A percentile compares a stretch with the other conserved stretches of the same genome.
These are phyloP conservation scores for Corrigiola litoralis DNA, from an alignment of 179 eudicot species.

Conservation along the genomic window DNA sequence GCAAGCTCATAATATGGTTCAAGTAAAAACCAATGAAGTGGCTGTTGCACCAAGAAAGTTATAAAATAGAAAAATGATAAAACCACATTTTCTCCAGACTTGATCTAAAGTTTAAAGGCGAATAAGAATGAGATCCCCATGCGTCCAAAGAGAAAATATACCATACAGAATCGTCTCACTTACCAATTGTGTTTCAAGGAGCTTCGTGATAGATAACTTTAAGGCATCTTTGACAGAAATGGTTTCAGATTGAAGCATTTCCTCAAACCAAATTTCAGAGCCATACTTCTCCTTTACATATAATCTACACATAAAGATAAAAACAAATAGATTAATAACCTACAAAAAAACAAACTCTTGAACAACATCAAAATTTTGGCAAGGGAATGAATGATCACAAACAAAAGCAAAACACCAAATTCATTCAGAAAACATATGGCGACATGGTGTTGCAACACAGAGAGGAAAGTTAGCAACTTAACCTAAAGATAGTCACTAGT, in stretches of 20 bases:
- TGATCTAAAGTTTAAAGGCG: not conserved
- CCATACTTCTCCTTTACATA: slow-evolving; percentile 60
- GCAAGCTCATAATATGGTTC: not conserved
- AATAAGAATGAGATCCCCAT: not conserved
- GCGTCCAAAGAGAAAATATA: not conserved
- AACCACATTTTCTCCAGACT: not conserved
- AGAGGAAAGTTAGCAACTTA: no score
- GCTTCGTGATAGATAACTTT: slow-evolving; percentile 49
- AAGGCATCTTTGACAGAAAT: slow-evolving; percentile 73
- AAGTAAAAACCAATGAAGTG: not conserved
- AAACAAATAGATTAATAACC: not conserved
- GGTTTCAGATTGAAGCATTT: slow-evolving; percentile 39
- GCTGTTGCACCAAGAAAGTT: not conserved
- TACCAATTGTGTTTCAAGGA: slow-evolving; percentile 65
- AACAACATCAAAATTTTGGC: slow-evolving; percentile 2
- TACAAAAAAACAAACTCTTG: not conserved
- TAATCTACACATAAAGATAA: slow-evolving; percentile 42
- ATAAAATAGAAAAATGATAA: not conserved
- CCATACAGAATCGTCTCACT: slow-evolving; percentile 19
- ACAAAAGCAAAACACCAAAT: not conserved
- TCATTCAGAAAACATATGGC: not conserved
- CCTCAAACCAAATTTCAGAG: slow-evolving; percentile 68
- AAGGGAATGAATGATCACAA: not conserved
- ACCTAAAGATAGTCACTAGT: no score
- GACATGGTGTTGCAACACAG: no score